Conservation (phyloP, 1,139 yeast genomes). For the Kurtzmaniella quercitrusa region DNA sequence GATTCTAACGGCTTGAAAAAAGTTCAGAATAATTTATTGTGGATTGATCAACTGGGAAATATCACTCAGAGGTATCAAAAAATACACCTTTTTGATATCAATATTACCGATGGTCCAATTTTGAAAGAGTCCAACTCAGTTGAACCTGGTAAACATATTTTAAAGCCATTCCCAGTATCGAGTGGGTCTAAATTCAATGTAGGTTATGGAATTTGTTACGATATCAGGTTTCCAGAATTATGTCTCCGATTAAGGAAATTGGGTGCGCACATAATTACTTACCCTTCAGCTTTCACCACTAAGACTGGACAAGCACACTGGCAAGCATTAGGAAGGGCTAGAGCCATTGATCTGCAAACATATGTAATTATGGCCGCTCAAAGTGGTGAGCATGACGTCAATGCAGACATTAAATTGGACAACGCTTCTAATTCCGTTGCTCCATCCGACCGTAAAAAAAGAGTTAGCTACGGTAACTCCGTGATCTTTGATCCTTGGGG, state of each 20-base stretch:
- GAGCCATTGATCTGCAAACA: constrained; percentile 87
- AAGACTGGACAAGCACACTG: constrained; percentile 92
- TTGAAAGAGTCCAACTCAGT: constrained; percentile 75
- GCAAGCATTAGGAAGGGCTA: constrained; percentile 69
- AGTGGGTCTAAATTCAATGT: constrained; percentile 38
- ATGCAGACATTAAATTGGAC: constrained; percentile 26
- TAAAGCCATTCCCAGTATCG: constrained; percentile 45
- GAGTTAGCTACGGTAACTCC: constrained; percentile 80
- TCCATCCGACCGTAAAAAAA: constrained; percentile 16
- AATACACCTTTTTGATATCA: constrained; percentile 85
- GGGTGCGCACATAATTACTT: constrained; percentile 79
- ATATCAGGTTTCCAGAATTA: constrained; percentile 83
- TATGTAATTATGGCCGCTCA: constrained; percentile 92
- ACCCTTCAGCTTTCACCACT: constrained; percentile 89
- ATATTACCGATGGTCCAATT: constrained; percentile 70
- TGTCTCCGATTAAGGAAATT: constrained; percentile 56
- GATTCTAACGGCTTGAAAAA: constrained; percentile 21
- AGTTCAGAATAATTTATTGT: constrained; percentile 68
- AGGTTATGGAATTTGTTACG: constrained; percentile 83
- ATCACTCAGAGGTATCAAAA: constrained; percentile 72
- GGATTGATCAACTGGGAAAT: constrained; percentile 63
- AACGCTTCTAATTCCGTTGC: constrained; percentile 20
- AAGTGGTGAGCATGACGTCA: constrained; percentile 66
- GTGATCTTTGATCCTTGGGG: constrained; percentile 94
- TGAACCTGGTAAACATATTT: constrained; percentile 63